Base-by-base conservation (phyloP, 106 monocot species). In the Hemerocallis citrina region DNA sequence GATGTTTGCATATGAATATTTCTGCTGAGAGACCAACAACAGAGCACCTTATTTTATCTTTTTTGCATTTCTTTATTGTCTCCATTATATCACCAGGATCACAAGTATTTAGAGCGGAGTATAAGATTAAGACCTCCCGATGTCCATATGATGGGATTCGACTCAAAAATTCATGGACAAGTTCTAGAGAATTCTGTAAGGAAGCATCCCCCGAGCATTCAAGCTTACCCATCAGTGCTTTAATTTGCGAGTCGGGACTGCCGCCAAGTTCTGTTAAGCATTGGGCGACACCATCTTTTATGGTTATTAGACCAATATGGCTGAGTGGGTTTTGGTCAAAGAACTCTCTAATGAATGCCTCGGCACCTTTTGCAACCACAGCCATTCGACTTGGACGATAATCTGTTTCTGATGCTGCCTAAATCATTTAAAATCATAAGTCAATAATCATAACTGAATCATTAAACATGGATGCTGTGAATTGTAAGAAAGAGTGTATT, bases 81-180 rank as follows among this genome's bases (percentile, higher is more conserved):
- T 91, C 91, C 87, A 88, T 84, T 68, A 98, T 82, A 67, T 98
- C 81, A 24, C 82, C 88, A n/a, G 96, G 94, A 75, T 98, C 96
- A 68, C 84, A 98, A 1, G 96, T 98, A 72, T 75, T 98, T 34
- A 91, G 84, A 66, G 96, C 75, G 52, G 96, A 91, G 65, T 88
- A 98, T 58, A 98, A 66, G 20, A 98, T 79, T 44, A 98, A 74
- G 11, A 92, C 91, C 74, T 98, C 96, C n/a, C 87, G 83, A 74
- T 98, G 96, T 37, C 96, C 91, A 46, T 91, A 98, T 21, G 84
- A 77, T 13, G 96, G 96, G 25, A 85, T 79, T 57, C 73, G 87
- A 47, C 49, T 73, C 42, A 98, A 73, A 75, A 79, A 88, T 54
- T 77, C 84, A 74, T 92, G 84, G 28, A 91, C 88, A 48, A 92